These are phyloP conservation scores for Hyphodiscus sp. DNA, from an alignment of 2,329 filamentous ascomycete genomes.

Conservation along the genomic window DNA sequence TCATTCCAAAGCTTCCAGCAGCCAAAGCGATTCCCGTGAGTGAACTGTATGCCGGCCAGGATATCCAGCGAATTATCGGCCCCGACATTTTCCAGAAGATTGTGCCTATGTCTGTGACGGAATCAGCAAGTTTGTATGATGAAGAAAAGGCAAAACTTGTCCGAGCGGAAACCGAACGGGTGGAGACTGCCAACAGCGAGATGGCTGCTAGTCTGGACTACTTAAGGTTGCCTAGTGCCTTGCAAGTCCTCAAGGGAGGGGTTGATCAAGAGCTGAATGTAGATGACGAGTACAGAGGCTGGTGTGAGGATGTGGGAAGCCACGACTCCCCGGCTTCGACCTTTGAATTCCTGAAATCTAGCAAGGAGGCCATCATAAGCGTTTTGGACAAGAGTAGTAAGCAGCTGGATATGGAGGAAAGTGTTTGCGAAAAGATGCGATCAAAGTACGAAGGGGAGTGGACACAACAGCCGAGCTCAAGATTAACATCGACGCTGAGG, in stretches of 20 bases:
- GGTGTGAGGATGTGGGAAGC: slow-evolving; percentile 88
- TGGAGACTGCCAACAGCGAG: slow-evolving; percentile 87
- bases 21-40: slow-evolving; percentile 96
- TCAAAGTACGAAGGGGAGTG: slow-evolving; percentile 94
- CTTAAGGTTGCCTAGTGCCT: slow-evolving; percentile 76
- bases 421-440: slow-evolving; percentile 97
- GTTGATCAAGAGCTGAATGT: slow-evolving; percentile 83
- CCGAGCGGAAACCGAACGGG: slow-evolving; percentile 86
- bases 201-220: slow-evolving; percentile 96
- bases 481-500: slow-evolving; percentile 79
- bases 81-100: slow-evolving; percentile 97
- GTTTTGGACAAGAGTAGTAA: slow-evolving; percentile 76
- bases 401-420: slow-evolving; percentile 93
- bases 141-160: slow-evolving; percentile 97
- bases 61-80: slow-evolving; percentile 94
- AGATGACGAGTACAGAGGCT: slow-evolving; percentile 85
- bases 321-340: slow-evolving; percentile 73
- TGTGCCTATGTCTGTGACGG: slow-evolving; percentile 90
- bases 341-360: slow-evolving; percentile 70
- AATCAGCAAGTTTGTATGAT: slow-evolving; percentile 93
- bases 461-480: slow-evolving; percentile 93
- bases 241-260: slow-evolving; percentile 88
- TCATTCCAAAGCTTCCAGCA: slow-evolving; percentile 85
- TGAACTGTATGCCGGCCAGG: slow-evolving; percentile 93
- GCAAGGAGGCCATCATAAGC: slow-evolving; percentile 68